Conservation (phyloP, 2,329 filamentous ascomycete genomes). For the Cryoendolithus antarcticus region DNA sequence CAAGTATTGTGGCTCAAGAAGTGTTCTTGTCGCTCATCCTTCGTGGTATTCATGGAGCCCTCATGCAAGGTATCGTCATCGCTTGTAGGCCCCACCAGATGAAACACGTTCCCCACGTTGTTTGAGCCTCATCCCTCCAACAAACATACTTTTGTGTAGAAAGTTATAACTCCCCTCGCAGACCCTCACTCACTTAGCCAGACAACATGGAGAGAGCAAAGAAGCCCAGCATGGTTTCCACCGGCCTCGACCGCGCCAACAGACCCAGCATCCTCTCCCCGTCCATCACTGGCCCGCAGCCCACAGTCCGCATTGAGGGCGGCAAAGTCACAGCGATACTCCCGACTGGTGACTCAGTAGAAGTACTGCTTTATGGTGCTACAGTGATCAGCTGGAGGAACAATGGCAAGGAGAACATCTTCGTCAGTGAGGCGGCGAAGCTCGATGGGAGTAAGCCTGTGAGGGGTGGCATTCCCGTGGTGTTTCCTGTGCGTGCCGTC, state of each 20-base stretch:
- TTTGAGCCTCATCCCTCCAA: no score
- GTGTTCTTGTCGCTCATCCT: no score
- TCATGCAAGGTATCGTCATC: no score
- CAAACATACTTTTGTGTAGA: no score
- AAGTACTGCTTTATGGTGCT: conserved; percentile 76
- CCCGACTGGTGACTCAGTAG: conserved; percentile 74
- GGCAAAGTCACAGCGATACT: conserved; percentile 65
- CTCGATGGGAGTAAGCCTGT: conserved; percentile 83
- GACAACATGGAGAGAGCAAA: no score
- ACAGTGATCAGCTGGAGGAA: conserved; percentile 92
- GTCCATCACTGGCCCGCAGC: conserved; percentile 52
- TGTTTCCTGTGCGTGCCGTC: conserved; percentile 68
- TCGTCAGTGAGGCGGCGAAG: conserved; percentile 65
- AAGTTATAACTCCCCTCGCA: no score
- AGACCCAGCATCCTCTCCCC: conserved; percentile 67
- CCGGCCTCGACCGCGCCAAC: conserved; percentile 63
- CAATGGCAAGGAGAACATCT: conserved; percentile 66
- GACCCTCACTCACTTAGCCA: no score
- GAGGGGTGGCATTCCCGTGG: conserved; percentile 79
- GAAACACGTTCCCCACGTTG: no score
- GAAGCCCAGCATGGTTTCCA: no score
- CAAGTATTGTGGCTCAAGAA: no score
- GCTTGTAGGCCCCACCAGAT: no score
- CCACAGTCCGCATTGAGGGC: conserved; percentile 62
- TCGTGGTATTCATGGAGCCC: no score